These are phyloP conservation scores for Xylariaceae sp. DNA, from an alignment of 2,329 filamentous ascomycete species.

Conservation along the genomic window DNA sequence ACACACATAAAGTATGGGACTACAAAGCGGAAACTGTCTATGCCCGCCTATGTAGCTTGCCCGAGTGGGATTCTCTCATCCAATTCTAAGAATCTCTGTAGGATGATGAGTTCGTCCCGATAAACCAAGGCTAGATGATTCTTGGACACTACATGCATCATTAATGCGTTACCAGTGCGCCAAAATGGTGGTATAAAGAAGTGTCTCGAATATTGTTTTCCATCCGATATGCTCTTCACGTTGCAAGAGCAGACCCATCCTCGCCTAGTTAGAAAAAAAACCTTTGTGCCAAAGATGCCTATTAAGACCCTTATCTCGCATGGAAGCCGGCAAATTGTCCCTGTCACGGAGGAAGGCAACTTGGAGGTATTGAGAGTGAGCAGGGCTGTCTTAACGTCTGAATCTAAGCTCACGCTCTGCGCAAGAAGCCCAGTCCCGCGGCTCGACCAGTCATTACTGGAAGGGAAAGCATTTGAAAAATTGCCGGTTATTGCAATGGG, in stretches of 20 bases:
- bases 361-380: background rate
- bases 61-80: slow-evolving; percentile 1
- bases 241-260: background rate
- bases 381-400: background rate
- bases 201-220: background rate
- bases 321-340: background rate
- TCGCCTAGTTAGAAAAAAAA: background rate
- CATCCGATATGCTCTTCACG: background rate
- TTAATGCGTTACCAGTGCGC: background rate
- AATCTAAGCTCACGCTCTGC: background rate
- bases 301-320: background rate
- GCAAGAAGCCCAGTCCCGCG: background rate
- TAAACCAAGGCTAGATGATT: slow-evolving; percentile 1
- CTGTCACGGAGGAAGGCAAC: background rate
- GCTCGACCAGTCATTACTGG: background rate
- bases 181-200: background rate
- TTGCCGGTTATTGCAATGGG: background rate
- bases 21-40: no score
- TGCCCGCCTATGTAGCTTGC: background rate
- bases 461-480: background rate
- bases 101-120: slow-evolving; percentile 3
- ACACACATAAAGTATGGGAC: no score
- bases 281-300: background rate
- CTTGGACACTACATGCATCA: background rate
- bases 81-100: slow-evolving; percentile 5